phyloP scores from a whole-genome alignment of 2,329 filamentous ascomycete species.

The Leptodontidium sp. region DNA sequence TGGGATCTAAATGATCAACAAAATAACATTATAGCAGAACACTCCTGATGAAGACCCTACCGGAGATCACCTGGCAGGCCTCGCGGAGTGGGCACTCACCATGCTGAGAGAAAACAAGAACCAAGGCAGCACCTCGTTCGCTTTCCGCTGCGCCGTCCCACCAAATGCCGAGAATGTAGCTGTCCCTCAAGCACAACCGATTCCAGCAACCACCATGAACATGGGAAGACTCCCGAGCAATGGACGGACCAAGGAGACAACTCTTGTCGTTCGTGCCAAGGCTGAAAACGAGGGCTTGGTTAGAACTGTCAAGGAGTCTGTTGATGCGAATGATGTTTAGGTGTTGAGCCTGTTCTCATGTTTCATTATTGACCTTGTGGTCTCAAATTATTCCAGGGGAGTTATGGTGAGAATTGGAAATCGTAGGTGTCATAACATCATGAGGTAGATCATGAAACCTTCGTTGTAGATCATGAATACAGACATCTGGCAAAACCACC shows the following conservation, averaged over 20 bases:
- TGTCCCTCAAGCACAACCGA: background rate
- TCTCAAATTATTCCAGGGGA: background rate
- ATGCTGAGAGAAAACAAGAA: conserved; percentile 11
- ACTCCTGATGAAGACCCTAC: background rate
- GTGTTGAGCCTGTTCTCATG: background rate
- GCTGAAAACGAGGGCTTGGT: background rate
- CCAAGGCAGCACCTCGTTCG: background rate
- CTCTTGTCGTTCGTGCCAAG: background rate
- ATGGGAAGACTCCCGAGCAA: background rate
- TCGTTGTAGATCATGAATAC: no score
- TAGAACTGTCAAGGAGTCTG: background rate
- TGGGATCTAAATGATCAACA: background rate
- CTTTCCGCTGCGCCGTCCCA: background rate
- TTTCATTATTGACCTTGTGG: background rate
- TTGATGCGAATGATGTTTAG: background rate
- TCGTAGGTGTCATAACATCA: no score
- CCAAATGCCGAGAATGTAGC: background rate
- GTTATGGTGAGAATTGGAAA: no score
- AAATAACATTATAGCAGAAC: background rate
- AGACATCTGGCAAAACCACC: no score
- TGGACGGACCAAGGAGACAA: background rate
- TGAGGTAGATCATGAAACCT: no score
- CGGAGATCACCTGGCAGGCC: background rate
- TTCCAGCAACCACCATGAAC: no score
- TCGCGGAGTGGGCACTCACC: background rate